Conservation (phyloP, 2,329 filamentous ascomycete genomes). For the Neospermospora avenae region DNA sequence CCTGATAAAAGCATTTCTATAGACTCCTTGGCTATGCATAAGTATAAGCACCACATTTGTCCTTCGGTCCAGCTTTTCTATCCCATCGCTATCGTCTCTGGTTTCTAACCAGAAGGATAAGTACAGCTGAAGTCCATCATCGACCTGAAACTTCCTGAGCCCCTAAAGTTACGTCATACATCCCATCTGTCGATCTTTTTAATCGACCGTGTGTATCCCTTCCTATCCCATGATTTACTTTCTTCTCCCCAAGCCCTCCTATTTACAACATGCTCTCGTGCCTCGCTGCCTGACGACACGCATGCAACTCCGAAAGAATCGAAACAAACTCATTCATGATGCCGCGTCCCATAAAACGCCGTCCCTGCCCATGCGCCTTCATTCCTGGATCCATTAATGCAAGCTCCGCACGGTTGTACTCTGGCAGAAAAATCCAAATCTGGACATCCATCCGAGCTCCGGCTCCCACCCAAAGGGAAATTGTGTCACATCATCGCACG, state of each 20-base stretch:
- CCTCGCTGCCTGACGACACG: background rate
- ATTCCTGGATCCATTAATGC: conserved; percentile 22
- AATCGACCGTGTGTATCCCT: background rate
- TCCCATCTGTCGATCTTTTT: background rate
- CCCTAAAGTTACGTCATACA: background rate
- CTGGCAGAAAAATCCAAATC: conserved; percentile 16
- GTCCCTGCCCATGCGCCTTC: conserved; percentile 9
- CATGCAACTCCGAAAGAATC: conserved; percentile 5
- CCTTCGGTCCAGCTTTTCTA: background rate
- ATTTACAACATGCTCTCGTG: conserved; percentile 12
- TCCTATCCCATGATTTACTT: background rate
- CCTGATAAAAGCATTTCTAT: conserved; percentile 7
- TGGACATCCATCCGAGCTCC: conserved; percentile 11
- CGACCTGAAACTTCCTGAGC: background rate
- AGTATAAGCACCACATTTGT: conserved; percentile 1
- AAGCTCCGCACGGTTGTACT: conserved; percentile 18
- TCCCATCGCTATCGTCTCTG: background rate
- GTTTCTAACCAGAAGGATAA: background rate
- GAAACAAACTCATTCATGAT: conserved; percentile 17
- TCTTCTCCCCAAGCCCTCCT: background rate
- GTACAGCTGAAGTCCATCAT: conserved; percentile 1
- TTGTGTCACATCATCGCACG: no score
- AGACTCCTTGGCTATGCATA: conserved; percentile 13
- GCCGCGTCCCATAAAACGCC: conserved; percentile 21
- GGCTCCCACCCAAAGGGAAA: conserved; percentile 7